Conservation (phyloP, 2,329 filamentous ascomycete genomes). For the Immersiporthe knoxdaviesiana region DNA sequence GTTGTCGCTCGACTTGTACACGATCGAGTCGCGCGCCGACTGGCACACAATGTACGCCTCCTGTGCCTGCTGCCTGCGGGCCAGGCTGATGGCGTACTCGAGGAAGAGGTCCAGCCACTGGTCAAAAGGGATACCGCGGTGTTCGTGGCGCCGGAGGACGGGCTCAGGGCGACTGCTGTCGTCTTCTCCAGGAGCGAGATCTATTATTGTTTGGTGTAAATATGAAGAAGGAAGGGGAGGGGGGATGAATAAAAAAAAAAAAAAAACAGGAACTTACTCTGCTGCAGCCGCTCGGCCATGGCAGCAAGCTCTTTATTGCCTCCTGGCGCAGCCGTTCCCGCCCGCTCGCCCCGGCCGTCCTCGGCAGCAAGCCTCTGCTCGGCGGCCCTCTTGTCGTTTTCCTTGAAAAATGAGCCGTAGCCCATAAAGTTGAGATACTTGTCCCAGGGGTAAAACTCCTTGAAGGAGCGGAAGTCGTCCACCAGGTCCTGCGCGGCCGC, state of each 20-base stretch:
- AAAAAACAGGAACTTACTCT: slow-evolving; percentile 47
- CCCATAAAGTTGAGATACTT: slow-evolving; percentile 64
- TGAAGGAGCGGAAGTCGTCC: slow-evolving; percentile 66
- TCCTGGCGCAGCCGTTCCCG: slow-evolving; percentile 13
- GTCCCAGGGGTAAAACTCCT: slow-evolving; percentile 68
- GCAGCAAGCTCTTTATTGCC: slow-evolving; percentile 52
- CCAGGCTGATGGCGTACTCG: slow-evolving; percentile 79
- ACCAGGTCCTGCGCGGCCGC: slow-evolving; percentile 61
- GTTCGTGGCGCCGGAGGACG: slow-evolving; percentile 39
- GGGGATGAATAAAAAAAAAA: neutral
- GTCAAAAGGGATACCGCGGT: slow-evolving; percentile 76
- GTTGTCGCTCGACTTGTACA: slow-evolving; percentile 73
- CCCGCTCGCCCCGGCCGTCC: slow-evolving; percentile 20
- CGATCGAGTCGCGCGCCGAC: slow-evolving; percentile 75
- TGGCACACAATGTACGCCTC: slow-evolving; percentile 82
- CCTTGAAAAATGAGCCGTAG: slow-evolving; percentile 41
- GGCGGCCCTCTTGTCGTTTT: slow-evolving; percentile 36
- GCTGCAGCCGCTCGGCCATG: slow-evolving; percentile 59
- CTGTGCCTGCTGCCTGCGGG: slow-evolving; percentile 66
- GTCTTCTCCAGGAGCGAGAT: slow-evolving; percentile 41
- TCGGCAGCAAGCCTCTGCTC: slow-evolving; percentile 31
- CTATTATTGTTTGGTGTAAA: slow-evolving; percentile 29
- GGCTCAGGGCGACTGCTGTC: slow-evolving; percentile 37
- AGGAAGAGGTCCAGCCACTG: slow-evolving; percentile 90
- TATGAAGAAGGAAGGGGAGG: too few species aligned